Evolutionary conservation across 352 stramenopile species (phyloP), one percentile per base, ranked within the genome.

Genomic region (Pythium insidiosum): DNA sequence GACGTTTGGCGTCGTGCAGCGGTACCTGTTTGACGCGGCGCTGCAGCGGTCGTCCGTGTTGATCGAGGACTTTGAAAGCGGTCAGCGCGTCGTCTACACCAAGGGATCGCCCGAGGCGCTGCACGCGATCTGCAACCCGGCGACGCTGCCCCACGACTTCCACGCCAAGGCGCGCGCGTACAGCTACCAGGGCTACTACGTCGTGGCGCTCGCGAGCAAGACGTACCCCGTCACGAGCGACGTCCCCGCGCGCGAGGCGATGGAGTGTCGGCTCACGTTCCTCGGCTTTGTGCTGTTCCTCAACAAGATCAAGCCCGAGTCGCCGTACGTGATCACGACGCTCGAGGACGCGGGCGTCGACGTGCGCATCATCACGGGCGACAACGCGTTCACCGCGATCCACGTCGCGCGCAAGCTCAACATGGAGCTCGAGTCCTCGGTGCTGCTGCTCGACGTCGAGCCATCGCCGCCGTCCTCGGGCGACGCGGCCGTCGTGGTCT

Each of bases 221-320:
- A 71, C 53, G 6, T 80, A 81, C 33, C 50, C 71, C 2, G 66
- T 83, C 18, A 71, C 61, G 1, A 53, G 65, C 0, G 62, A 82
- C 31, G 55, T 77, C 10, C 57, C 69, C 0, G 43, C 62, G 26
- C 84, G 87, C 21, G 82, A 88, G 34, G 58, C 78, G 2, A 72
- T 96, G 48, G 88, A 97, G 40, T 72, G 49, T 6, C 68, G 73
- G 6, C 48, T 95, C 3, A 58, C 50, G 19, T 95, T 96, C 53
- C 11, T 85, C 15, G 88, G 89, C 20, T 85, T 96, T 28, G 56
- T 95, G 18, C 66, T 95, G 6, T 97, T 96, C 58, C 53, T 84
- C 16, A 97, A 97, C 57, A 66, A 80, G 43, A 75, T 97, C 43
- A 95, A 94, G 48, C 54, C 73, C n/a, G 80, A 96, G 37, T 75